These are phyloP conservation scores for Gonapodya prolifera DNA, from an alignment of 192 early-diverging fungal species.

Conservation along the genomic window DNA sequence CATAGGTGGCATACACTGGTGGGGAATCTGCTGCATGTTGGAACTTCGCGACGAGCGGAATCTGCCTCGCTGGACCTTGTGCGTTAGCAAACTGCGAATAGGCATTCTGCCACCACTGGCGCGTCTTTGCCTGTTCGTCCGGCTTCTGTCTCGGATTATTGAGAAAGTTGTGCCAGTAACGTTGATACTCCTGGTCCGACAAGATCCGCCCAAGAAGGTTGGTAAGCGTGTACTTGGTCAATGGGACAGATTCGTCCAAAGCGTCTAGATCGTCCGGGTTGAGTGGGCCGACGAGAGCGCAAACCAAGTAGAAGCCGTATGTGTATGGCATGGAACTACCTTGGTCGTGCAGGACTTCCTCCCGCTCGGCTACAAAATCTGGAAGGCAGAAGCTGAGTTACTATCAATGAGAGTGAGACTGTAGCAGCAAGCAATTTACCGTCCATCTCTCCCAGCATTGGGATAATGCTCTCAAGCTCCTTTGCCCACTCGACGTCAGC, in stretches of 20 bases:
- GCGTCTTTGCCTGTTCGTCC: too few species aligned
- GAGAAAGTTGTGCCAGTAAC: slow-evolving; percentile 11
- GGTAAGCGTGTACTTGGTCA: slow-evolving; percentile 10
- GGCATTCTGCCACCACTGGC: too few species aligned
- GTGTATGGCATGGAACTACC: slow-evolving; percentile 7
- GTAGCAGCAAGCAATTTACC: neutral
- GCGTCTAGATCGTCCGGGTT: slow-evolving; percentile 14
- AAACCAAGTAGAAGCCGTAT: slow-evolving; percentile 11
- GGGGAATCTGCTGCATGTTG: too few species aligned
- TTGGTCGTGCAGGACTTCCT: slow-evolving; percentile 13
- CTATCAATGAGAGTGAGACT: slow-evolving; percentile 7
- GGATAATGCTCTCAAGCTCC: slow-evolving; percentile 3
- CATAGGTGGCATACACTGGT: too few species aligned
- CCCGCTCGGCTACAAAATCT: slow-evolving; percentile 7
- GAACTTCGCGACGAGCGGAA: too few species aligned
- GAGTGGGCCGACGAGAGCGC: slow-evolving; percentile 5
- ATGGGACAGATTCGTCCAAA: slow-evolving; percentile 11
- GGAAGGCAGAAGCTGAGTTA: slow-evolving; percentile 2
- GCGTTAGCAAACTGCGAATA: too few species aligned
- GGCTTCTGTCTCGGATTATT: too few species aligned
- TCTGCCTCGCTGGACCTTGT: too few species aligned
- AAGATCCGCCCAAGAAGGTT: slow-evolving; percentile 10
- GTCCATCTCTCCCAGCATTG: neutral
- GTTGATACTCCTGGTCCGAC: slow-evolving; percentile 3
- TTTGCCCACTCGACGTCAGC: slow-evolving; percentile 14